phyloP scores from a whole-genome alignment of 768 basidiomycete genomes.

The Baorangia bicolor region DNA sequence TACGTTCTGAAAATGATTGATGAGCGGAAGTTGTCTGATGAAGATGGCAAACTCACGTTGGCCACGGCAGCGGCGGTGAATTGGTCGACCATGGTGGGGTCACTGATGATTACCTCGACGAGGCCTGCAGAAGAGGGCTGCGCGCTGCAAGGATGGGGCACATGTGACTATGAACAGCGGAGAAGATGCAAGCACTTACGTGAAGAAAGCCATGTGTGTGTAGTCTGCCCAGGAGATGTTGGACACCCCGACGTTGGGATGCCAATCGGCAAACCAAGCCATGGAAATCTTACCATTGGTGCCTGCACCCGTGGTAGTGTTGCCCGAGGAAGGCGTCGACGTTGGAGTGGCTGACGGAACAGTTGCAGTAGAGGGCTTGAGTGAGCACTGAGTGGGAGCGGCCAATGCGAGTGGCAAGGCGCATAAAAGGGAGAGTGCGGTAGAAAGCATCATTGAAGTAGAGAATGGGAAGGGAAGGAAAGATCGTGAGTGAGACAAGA shows the following conservation, averaged over 20 bases:
- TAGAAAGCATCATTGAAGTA: slow-evolving; percentile 16
- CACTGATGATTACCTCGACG: slow-evolving; percentile 9
- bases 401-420: slow-evolving; percentile 28
- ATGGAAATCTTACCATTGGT: slow-evolving; percentile 42
- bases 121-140: slow-evolving; percentile 20
- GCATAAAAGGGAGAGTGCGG: slow-evolving; percentile 22
- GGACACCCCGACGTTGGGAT: slow-evolving; percentile 45
- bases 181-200: slow-evolving; percentile 24
- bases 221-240: slow-evolving; percentile 67
- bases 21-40: background rate
- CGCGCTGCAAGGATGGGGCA: slow-evolving; percentile 10
- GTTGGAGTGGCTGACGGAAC: slow-evolving; percentile 3
- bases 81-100: slow-evolving; percentile 6
- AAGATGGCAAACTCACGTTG: slow-evolving; percentile 17
- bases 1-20: slow-evolving; percentile 41
- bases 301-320: slow-evolving; percentile 20
- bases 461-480: slow-evolving; percentile 10
- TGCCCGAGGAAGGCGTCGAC: slow-evolving; percentile 9
- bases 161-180: background rate
- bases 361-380: slow-evolving; percentile 7
- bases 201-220: slow-evolving; percentile 66
- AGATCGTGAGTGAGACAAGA: slow-evolving; percentile 15
- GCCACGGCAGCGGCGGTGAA: slow-evolving; percentile 28
- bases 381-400: slow-evolving; percentile 28
- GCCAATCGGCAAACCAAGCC: slow-evolving; percentile 74